Base-by-base conservation (phyloP, 1,284 basidiomycete species). In the Ganoderma meredithae region DNA sequence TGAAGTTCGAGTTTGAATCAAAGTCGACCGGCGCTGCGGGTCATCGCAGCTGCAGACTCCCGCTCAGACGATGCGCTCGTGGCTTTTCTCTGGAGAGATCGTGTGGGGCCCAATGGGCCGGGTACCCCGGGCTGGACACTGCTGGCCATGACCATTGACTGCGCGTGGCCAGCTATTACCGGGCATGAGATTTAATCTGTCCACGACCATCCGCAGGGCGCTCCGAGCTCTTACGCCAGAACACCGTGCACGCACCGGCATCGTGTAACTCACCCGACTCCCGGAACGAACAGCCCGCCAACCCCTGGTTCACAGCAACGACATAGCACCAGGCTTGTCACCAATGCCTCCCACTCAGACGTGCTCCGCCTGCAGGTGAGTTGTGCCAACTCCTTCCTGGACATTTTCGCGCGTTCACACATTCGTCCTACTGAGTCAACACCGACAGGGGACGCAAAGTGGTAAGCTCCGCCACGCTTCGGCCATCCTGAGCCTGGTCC, bases 281-380 rank as follows among this genome's bases (percentile, higher is more conserved):
- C 36, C 36, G 36, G 2, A 36, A 31, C 27, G 27, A 8, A 36
- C 9, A 36, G 9, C 3, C 22, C 3, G 10, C n/a, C 9, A 22
- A 22, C 22, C 47, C 12, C 52, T 15, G 27, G 33, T 31, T 17
- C 13, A 13, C 27, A 25, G 15, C 52, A 5, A 22, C 25, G 22
- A 31, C 31, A 31, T 9, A 55, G 13, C 60, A 17, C 60, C 60
- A 62, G 44, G 27, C 36, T n/a, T 39, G 13, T 41, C 49, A 25
- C 31, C 19, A 33, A 68, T 60, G 60, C 25, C 63, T 9, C 44
- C 67, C 62, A 72, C 67, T 66, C 69, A 71, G 64, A 78, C 76
- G 8, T 78, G 76, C 63, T 67, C 72, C 36, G 74, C 76, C 1
- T 78, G 76, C 70, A 73, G 76, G 76, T 75, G 27, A 31, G 27